These are phyloP conservation scores for Pulicaria dysenterica DNA, from an alignment of 129 eudicot genomes.

Conservation along the genomic window DNA sequence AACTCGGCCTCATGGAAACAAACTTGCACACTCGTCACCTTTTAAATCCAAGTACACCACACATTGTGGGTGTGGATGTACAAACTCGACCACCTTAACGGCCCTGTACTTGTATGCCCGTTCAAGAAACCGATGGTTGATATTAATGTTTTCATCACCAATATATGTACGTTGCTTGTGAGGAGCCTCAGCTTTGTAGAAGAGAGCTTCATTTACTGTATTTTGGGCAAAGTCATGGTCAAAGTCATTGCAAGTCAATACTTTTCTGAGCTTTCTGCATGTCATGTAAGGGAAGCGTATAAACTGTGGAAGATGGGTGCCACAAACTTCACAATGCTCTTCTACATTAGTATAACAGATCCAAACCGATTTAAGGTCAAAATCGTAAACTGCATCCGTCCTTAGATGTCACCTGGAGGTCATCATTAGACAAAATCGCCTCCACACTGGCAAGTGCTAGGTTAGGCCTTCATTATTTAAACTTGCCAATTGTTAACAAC, in stretches of 20 bases:
- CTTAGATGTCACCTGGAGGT: slow-evolving; percentile 76
- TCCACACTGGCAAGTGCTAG: slow-evolving; percentile 72
- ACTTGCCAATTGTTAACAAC: slow-evolving; percentile 25
- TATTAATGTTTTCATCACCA: slow-evolving; percentile 34
- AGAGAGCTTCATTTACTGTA: slow-evolving; percentile 71
- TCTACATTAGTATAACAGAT: slow-evolving; percentile 59
- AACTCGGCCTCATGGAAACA: slow-evolving; percentile 61
- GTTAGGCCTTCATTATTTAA: too few relatives aligned
- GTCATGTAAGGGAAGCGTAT: slow-evolving; percentile 84
- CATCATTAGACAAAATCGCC: slow-evolving; percentile 67
- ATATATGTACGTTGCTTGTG: slow-evolving; percentile 52
- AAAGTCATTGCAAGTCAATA: slow-evolving; percentile 52
- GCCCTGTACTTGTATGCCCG: slow-evolving; percentile 79
- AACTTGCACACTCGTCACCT: slow-evolving; percentile 59
- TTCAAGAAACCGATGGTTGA: slow-evolving; percentile 44
- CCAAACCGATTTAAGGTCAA: slow-evolving; percentile 71
- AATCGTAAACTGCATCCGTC: slow-evolving; percentile 76
- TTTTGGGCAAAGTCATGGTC: slow-evolving; percentile 57
- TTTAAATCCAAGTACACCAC: slow-evolving; percentile 72
- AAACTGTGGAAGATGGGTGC: slow-evolving; percentile 42
- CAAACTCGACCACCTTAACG: slow-evolving; percentile 69
- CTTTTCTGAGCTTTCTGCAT: slow-evolving; percentile 67
- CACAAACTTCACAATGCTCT: slow-evolving; percentile 57
- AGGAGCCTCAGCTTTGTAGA: slow-evolving; percentile 72
- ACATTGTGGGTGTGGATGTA: slow-evolving; percentile 71